Conservation (phyloP, 2,329 filamentous ascomycete genomes). For the Paradendryphiella salina region DNA sequence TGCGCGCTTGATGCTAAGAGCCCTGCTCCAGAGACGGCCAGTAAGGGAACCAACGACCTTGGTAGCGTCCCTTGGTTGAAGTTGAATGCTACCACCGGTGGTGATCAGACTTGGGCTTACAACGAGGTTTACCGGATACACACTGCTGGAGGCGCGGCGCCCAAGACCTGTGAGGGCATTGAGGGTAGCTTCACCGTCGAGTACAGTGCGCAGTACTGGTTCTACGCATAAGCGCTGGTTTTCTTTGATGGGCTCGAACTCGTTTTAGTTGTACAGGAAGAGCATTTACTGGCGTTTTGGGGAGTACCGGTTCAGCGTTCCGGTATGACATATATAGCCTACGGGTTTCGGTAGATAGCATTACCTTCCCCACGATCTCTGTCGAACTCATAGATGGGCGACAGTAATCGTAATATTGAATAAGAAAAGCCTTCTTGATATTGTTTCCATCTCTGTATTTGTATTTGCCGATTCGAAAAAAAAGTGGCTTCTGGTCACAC, state of each 20-base stretch:
- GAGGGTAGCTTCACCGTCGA: conserved; percentile 68
- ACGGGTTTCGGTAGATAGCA: conserved; percentile 24
- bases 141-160: conserved; percentile 79
- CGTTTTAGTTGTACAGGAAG: conserved; percentile 27
- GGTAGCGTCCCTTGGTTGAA: conserved; percentile 81
- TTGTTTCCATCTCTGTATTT: background rate
- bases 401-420: conserved; percentile 30
- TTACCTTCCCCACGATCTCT: conserved; percentile 26
- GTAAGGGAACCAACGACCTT: conserved; percentile 58
- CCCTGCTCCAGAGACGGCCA: conserved; percentile 64
- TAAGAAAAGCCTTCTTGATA: conserved; percentile 6
- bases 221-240: conserved; percentile 42
- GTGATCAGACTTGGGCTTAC: conserved; percentile 49
- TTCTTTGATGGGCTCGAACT: background rate
- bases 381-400: conserved; percentile 17
- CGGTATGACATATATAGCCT: conserved; percentile 12
- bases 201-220: conserved; percentile 83
- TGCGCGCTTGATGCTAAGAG: conserved; percentile 65
- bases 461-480: background rate
- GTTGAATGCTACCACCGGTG: conserved; percentile 53
- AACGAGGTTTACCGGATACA: conserved; percentile 80
- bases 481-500: background rate
- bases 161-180: conserved; percentile 71
- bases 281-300: conserved; percentile 42
- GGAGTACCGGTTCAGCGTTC: conserved; percentile 20